These are phyloP conservation scores for Paramyrothecium roridum DNA, from an alignment of 2,329 filamentous ascomycete species.

Conservation along the genomic window DNA sequence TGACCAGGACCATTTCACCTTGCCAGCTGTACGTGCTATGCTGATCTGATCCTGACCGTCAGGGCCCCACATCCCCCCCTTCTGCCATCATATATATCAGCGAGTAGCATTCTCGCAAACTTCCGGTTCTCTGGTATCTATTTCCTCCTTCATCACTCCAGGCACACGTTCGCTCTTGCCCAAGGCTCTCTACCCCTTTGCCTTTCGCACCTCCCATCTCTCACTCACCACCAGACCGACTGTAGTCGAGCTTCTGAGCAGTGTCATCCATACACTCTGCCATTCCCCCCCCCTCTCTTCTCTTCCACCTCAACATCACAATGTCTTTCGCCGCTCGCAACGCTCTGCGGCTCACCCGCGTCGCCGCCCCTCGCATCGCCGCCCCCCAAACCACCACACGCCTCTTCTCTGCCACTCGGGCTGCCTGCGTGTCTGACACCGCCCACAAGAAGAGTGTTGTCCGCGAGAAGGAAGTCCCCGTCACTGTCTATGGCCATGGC, in stretches of 20 bases:
- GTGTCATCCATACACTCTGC: neutral
- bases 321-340: conserved; percentile 34
- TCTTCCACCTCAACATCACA: conserved; percentile 13
- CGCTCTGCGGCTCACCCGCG: conserved; percentile 28
- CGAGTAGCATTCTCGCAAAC: conserved; percentile 1
- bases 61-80: neutral
- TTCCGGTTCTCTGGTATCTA: neutral
- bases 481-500: conserved; percentile 47
- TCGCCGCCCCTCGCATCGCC: conserved; percentile 20
- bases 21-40: neutral
- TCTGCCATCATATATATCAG: conserved; percentile 1
- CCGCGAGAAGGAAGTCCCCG: conserved; percentile 54
- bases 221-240: neutral
- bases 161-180: neutral
- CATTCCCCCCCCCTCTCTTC: neutral
- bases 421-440: conserved; percentile 32
- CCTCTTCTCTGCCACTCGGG: conserved; percentile 27
- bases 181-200: neutral
- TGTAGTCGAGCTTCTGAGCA: too few relatives aligned
- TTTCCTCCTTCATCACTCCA: conserved; percentile 4
- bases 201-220: neutral
- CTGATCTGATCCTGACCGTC: neutral
- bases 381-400: conserved; percentile 20
- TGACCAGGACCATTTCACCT: neutral
- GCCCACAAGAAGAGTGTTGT: conserved; percentile 49